phyloP scores from a whole-genome alignment of 2,329 filamentous ascomycete genomes.

The Aspergillus alliaceus region DNA sequence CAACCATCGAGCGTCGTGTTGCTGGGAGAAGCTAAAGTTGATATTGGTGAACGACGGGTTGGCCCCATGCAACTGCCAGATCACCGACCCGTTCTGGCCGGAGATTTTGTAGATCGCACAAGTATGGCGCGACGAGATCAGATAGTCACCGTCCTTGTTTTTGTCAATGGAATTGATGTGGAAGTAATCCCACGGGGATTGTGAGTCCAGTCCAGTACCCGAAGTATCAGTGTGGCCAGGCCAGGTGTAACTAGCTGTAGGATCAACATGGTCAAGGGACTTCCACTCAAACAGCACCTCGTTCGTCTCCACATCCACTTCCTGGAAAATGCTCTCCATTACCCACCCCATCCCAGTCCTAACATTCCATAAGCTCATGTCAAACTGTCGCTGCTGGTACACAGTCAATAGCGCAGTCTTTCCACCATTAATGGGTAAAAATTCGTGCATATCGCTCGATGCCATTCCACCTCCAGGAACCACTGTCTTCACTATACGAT shows the following conservation, averaged over 20 bases:
- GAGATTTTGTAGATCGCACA: slow-evolving; percentile 44
- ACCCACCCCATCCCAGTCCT: slow-evolving; percentile 51
- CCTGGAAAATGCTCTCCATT: slow-evolving; percentile 55
- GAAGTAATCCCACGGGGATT: slow-evolving; percentile 48
- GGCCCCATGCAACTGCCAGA: slow-evolving; percentile 41
- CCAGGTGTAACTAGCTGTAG: slow-evolving; percentile 48
- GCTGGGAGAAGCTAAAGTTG: slow-evolving; percentile 45
- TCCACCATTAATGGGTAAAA: slow-evolving; percentile 48
- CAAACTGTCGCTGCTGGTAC: slow-evolving; percentile 46
- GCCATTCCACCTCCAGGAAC: slow-evolving; percentile 40
- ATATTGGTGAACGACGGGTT: slow-evolving; percentile 38
- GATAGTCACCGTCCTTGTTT: slow-evolving; percentile 41
- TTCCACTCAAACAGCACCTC: slow-evolving; percentile 52
- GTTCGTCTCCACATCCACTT: slow-evolving; percentile 52
- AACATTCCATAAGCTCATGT: slow-evolving; percentile 47
- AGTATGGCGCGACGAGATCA: slow-evolving; percentile 44
- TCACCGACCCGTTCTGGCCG: slow-evolving; percentile 37
- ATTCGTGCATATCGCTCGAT: slow-evolving; percentile 55
- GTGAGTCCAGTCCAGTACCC: slow-evolving; percentile 48
- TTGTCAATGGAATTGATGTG: slow-evolving; percentile 47
- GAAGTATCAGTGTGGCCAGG: slow-evolving; percentile 46
- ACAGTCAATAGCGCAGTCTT: slow-evolving; percentile 42
- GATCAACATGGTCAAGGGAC: slow-evolving; percentile 51
- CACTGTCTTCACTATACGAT: slow-evolving; percentile 51
- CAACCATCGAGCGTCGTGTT: slow-evolving; percentile 44